These are phyloP conservation scores for Amauroascus verrucosus DNA, from an alignment of 2,329 filamentous ascomycete genomes.

Conservation along the genomic window DNA sequence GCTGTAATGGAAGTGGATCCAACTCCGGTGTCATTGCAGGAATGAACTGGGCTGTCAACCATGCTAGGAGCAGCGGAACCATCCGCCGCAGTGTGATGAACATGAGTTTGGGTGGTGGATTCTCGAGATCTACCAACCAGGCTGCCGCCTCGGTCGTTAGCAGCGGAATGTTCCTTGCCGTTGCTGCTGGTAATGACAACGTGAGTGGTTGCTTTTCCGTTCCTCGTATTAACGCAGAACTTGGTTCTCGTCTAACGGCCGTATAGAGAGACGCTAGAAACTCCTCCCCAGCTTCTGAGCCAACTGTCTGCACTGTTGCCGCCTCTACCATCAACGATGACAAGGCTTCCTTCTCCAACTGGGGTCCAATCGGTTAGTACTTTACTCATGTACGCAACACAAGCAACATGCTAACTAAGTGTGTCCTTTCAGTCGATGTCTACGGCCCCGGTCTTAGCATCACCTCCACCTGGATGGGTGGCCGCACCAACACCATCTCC, in stretches of 20 bases:
- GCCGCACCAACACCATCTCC: constrained; percentile 37
- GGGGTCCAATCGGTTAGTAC: constrained; percentile 27
- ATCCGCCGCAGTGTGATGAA: constrained; percentile 26
- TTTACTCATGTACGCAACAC: background rate
- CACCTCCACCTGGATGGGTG: constrained; percentile 39
- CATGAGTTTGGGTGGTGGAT: constrained; percentile 30
- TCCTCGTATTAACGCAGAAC: background rate
- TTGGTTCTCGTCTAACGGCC: background rate
- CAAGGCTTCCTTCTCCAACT: constrained; percentile 36
- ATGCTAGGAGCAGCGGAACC: constrained; percentile 23
- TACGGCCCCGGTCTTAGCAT: constrained; percentile 49
- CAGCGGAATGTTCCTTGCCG: constrained; percentile 32
- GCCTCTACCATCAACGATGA: constrained; percentile 27
- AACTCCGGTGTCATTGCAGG: constrained; percentile 41
- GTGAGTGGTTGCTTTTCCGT: constrained; percentile 13
- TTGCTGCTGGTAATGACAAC: constrained; percentile 35
- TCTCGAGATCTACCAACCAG: constrained; percentile 30
- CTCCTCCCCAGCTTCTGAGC: constrained; percentile 32
- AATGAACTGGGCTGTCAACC: constrained; percentile 34
- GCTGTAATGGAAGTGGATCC: constrained; percentile 37
- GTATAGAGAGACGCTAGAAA: constrained; percentile 24
- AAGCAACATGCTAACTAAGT: background rate
- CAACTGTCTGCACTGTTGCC: constrained; percentile 33
- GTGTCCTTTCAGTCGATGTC: constrained; percentile 39
- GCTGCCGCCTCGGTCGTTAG: constrained; percentile 30